These are phyloP conservation scores for Cercospora sp. DNA, from an alignment of 2,329 filamentous ascomycete species.

Conservation along the genomic window DNA sequence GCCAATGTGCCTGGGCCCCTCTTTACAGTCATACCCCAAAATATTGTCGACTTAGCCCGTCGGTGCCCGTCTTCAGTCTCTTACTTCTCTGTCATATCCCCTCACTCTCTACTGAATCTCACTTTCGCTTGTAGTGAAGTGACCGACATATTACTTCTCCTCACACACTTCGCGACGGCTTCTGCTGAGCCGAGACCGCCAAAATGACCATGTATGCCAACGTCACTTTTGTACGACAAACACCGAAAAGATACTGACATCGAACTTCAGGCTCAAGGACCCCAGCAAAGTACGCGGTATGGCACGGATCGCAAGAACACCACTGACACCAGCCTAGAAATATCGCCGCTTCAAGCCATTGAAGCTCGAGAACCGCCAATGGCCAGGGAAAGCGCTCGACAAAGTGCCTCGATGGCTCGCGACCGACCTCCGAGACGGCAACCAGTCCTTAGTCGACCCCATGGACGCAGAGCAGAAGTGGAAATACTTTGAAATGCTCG, in stretches of 20 bases:
- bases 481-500: conserved; percentile 91
- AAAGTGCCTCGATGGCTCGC: conserved; percentile 89
- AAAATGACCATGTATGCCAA: conserved; percentile 15
- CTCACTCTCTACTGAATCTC: neutral
- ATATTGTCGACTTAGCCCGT: neutral
- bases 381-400: conserved; percentile 78
- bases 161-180: neutral
- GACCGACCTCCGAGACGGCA: conserved; percentile 86
- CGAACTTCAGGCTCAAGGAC: conserved; percentile 54
- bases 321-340: conserved; percentile 62
- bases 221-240: neutral
- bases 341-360: conserved; percentile 70
- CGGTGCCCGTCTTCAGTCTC: neutral
- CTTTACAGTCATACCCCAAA: conserved; percentile 4
- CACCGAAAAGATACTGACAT: conserved; percentile 1
- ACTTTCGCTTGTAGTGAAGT: neutral
- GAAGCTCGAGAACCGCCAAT: conserved; percentile 71
- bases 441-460: conserved; percentile 88
- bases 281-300: conserved; percentile 8
- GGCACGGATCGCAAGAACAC: neutral
- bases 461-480: conserved; percentile 98
- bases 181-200: conserved; percentile 11
- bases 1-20: neutral
- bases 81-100: neutral
- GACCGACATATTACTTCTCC: neutral